Percentiles rank a stretch among this genome's conserved stretches.
Conservation (phyloP, 1,284 basidiomycete genomes). For the Tilletia indica region DNA sequence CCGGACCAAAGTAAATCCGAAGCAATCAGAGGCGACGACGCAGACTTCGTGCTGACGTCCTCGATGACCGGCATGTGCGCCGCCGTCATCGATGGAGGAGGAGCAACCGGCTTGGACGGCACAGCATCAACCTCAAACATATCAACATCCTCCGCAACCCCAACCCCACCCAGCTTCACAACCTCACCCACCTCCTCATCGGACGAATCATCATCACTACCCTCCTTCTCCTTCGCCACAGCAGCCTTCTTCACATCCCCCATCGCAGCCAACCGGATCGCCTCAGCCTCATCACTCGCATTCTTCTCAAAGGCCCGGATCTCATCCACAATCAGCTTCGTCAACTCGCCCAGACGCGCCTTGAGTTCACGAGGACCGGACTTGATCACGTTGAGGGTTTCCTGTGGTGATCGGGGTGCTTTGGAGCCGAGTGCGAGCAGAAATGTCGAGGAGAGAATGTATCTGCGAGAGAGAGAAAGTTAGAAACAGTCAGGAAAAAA, state of each 20-base stretch:
- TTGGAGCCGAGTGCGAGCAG: slow-evolving; percentile 44
- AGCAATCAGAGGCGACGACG: neutral
- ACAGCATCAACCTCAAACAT: slow-evolving; percentile 6
- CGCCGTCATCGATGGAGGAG: neutral
- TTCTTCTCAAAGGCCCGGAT: slow-evolving; percentile 29
- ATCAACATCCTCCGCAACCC: slow-evolving; percentile 13
- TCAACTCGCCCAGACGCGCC: slow-evolving; percentile 38
- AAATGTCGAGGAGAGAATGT: slow-evolving; percentile 35
- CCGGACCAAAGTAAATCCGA: neutral
- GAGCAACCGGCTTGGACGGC: neutral
- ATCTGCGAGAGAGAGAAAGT: slow-evolving; percentile 17
- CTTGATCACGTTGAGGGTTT: slow-evolving; percentile 34
- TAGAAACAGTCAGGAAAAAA: too few species aligned
- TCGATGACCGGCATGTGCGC: neutral
- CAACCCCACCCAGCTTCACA: neutral
- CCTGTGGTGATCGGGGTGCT: slow-evolving; percentile 35
- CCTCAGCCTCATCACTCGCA: slow-evolving; percentile 5
- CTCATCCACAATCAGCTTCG: slow-evolving; percentile 33
- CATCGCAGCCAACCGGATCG: neutral
- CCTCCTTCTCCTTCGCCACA: neutral
- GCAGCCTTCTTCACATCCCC: neutral
- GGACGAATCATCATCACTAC: neutral
- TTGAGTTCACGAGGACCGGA: slow-evolving; percentile 32
- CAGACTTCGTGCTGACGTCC: slow-evolving; percentile 8
- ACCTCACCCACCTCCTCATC: slow-evolving; percentile 7